Conservation (phyloP, 228 moss, liverwort and hornwort genomes). For the Sphagnum fallax region DNA sequence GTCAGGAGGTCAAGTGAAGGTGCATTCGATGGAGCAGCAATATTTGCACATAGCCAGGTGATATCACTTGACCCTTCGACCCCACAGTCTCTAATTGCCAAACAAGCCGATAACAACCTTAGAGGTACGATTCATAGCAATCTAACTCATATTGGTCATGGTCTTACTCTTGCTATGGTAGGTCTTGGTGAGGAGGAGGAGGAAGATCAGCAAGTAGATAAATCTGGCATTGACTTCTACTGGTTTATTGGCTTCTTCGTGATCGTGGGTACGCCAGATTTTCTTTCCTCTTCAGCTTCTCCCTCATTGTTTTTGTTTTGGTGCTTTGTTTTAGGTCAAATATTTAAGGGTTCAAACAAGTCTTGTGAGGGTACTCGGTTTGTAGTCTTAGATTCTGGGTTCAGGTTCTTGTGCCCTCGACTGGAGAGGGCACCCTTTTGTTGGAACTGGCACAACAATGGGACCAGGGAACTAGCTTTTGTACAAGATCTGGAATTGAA, state of each 20-base stretch:
- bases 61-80: conserved; percentile 11
- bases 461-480: no score
- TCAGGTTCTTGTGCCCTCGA: no score
- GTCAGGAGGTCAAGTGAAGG: conserved; percentile 25
- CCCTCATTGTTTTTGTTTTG: conserved; percentile 2
- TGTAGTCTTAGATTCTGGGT: no score
- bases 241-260: conserved; percentile 19
- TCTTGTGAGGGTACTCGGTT: not conserved
- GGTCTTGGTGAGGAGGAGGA: conserved; percentile 19
- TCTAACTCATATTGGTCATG: conserved; percentile 40
- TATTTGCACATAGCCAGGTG: conserved; percentile 12
- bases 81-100: not conserved
- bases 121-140: conserved; percentile 2
- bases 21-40: conserved; percentile 17
- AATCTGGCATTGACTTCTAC: conserved; percentile 25
- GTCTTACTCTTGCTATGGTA: conserved; percentile 28
- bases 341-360: conserved; percentile 3
- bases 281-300: conserved; percentile 1
- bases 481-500: no score
- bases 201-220: conserved; percentile 11
- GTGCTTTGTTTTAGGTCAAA: conserved; percentile 12
- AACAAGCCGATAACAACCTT: conserved; percentile 19
- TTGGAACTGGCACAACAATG: no score
- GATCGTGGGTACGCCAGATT: conserved; percentile 21
- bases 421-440: no score